A percentile compares a stretch with the other conserved stretches of the same genome.
Conservation (phyloP, 306 rosid genomes). For the Vicia sativa region DNA sequence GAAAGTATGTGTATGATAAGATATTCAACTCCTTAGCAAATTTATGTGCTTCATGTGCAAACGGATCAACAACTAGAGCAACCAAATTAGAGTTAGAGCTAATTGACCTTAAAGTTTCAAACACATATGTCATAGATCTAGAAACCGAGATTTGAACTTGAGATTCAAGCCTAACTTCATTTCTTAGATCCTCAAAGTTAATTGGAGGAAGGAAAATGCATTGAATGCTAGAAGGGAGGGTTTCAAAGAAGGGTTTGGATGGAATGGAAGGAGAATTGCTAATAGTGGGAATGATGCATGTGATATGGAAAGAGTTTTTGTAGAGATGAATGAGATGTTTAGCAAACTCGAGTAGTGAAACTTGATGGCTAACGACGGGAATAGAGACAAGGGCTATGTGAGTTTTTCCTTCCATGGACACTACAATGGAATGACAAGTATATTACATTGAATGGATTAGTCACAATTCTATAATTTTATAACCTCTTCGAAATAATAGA, state of each 20-base stretch:
- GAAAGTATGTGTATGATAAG: slow-evolving; percentile 43
- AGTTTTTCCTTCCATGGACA: slow-evolving; percentile 41
- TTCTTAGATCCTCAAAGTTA: slow-evolving; percentile 20
- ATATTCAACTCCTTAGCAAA: slow-evolving; percentile 38
- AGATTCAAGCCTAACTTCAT: background rate
- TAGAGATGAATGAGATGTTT: slow-evolving; percentile 38
- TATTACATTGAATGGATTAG: no score
- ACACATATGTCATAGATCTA: slow-evolving; percentile 33
- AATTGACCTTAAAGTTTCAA: slow-evolving; percentile 25
- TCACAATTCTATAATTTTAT: background rate
- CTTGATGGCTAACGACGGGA: slow-evolving; percentile 43
- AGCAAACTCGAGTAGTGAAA: slow-evolving; percentile 46
- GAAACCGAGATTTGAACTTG: slow-evolving; percentile 28
- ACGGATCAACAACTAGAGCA: slow-evolving; percentile 43
- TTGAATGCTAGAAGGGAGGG: slow-evolving; percentile 38
- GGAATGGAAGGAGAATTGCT: background rate
- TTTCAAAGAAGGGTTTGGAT: slow-evolving; percentile 12
- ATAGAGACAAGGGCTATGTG: slow-evolving; percentile 42
- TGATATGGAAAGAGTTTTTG: slow-evolving; percentile 28
- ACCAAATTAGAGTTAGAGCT: background rate
- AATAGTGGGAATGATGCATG: slow-evolving; percentile 48
- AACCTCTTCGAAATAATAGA: background rate
- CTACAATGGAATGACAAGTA: background rate
- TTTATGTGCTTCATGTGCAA: slow-evolving; percentile 37
- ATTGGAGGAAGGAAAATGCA: slow-evolving; percentile 44